These are phyloP conservation scores for Coffea eugenioides DNA, from an alignment of 257 asterid species.

Conservation along the genomic window DNA sequence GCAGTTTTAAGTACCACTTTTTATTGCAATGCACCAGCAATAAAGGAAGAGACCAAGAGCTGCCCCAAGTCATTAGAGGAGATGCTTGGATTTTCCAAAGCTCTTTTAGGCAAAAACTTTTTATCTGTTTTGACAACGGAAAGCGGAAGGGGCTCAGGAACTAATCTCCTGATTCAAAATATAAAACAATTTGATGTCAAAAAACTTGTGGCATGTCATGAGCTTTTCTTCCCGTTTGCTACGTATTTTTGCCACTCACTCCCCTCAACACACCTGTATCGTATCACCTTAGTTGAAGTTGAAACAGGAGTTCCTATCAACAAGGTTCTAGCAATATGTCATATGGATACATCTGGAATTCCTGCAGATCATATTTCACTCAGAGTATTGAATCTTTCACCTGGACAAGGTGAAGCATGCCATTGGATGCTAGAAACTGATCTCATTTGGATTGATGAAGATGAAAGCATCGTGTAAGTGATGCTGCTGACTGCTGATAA, in stretches of 20 bases:
- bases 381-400: not conserved
- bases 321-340: slow-evolving; percentile 7
- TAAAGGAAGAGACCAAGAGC: slow-evolving; percentile 32
- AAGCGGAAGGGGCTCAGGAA: slow-evolving; percentile 21
- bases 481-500: too few relatives aligned
- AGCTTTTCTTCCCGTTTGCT: slow-evolving; percentile 42
- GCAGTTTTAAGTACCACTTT: slow-evolving; percentile 21
- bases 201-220: slow-evolving; percentile 42
- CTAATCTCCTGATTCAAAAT: slow-evolving; percentile 8
- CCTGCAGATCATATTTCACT: slow-evolving; percentile 1
- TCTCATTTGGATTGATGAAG: not conserved
- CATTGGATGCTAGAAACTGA: not conserved
- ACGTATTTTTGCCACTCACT: slow-evolving; percentile 40
- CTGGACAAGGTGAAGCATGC: slow-evolving; percentile 16
- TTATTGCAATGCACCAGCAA: slow-evolving; percentile 26
- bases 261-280: slow-evolving; percentile 28
- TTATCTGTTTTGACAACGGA: slow-evolving; percentile 25
- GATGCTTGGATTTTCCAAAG: slow-evolving; percentile 33
- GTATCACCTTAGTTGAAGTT: slow-evolving; percentile 24
- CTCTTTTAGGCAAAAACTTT: slow-evolving; percentile 8
- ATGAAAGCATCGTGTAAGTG: not conserved
- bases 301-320: not conserved
- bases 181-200: slow-evolving; percentile 16
- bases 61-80: slow-evolving; percentile 40
- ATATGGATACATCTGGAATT: slow-evolving; percentile 10